Evolutionary conservation across 2,329 filamentous ascomycete genomes (phyloP).

Genomic region (Sphaerostilbella broomeana): DNA sequence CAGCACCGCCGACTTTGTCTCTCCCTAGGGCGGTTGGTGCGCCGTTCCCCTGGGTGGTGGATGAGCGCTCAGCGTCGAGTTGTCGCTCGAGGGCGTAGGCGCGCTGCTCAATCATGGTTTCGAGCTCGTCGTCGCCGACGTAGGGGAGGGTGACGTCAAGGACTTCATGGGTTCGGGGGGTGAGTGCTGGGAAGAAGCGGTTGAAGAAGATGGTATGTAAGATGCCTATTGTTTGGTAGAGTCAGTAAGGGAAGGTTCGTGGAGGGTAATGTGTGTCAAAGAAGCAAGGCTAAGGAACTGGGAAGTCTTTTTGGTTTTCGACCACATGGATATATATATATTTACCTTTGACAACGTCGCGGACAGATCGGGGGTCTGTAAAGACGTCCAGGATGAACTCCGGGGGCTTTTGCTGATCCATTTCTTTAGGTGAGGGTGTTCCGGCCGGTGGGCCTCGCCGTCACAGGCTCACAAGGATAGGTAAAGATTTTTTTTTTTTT

Average conservation of each 20-base stretch:
- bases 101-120: slow-evolving; percentile 87
- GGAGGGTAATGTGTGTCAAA: neutral
- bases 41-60: slow-evolving; percentile 17
- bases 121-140: slow-evolving; percentile 83
- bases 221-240: slow-evolving; percentile 53
- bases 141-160: slow-evolving; percentile 85
- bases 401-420: slow-evolving; percentile 55
- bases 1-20: slow-evolving; percentile 9
- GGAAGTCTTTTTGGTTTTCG: too few species aligned
- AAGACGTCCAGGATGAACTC: slow-evolving; percentile 94
- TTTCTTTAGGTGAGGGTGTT: too few species aligned
- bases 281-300: neutral
- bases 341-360: slow-evolving; percentile 84
- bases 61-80: slow-evolving; percentile 54
- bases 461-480: neutral
- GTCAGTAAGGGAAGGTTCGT: slow-evolving; percentile 12
- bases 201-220: slow-evolving; percentile 99
- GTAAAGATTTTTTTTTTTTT: neutral
- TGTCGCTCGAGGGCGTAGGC: slow-evolving; percentile 73
- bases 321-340: too few species aligned
- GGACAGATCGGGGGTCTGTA: slow-evolving; percentile 80
- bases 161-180: slow-evolving; percentile 77
- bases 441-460: slow-evolving; percentile 2
- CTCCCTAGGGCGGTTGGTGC: slow-evolving; percentile 48
- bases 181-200: slow-evolving; percentile 85